Percentiles rank a stretch among this genome's conserved stretches.
phyloP scores from a whole-genome alignment of 257 asterid species.

The Penstemon davidsonii region DNA sequence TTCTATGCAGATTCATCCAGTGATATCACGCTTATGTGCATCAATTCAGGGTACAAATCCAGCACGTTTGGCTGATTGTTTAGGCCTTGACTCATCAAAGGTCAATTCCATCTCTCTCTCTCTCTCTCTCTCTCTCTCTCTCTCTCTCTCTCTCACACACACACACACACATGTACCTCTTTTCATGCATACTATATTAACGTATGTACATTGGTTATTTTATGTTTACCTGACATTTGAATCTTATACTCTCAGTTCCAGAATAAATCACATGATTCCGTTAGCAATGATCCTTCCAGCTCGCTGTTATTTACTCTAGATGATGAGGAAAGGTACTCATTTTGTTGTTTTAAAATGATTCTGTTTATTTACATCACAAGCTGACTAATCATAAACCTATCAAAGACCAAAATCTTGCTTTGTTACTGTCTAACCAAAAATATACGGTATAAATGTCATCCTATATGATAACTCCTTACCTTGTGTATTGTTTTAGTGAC shows the following conservation, averaged over 20 bases:
- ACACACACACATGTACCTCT: neutral
- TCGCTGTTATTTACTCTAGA: conserved; percentile 54
- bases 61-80: conserved; percentile 96
- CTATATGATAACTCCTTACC: conserved; percentile 6
- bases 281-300: conserved; percentile 64
- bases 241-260: conserved; percentile 64
- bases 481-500: conserved; percentile 10
- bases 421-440: neutral
- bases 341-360: conserved; percentile 21
- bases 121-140: conserved; percentile 1
- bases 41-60: conserved; percentile 98
- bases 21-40: conserved; percentile 93
- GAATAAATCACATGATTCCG: conserved; percentile 61
- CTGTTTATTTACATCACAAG: neutral
- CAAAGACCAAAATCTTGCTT: neutral
- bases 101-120: conserved; percentile 37
- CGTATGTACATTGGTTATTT: conserved; percentile 1
- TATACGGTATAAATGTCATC: conserved; percentile 5
- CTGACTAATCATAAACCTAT: neutral
- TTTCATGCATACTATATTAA: conserved; percentile 12
- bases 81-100: conserved; percentile 95
- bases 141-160: neutral
- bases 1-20: conserved; percentile 91
- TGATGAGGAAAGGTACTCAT: conserved; percentile 79
- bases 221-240: conserved; percentile 29